Evolutionary conservation across 306 rosid genomes (phyloP), one percentile per base, ranked within the genome.

Genomic region (Inga oerstediana): DNA sequence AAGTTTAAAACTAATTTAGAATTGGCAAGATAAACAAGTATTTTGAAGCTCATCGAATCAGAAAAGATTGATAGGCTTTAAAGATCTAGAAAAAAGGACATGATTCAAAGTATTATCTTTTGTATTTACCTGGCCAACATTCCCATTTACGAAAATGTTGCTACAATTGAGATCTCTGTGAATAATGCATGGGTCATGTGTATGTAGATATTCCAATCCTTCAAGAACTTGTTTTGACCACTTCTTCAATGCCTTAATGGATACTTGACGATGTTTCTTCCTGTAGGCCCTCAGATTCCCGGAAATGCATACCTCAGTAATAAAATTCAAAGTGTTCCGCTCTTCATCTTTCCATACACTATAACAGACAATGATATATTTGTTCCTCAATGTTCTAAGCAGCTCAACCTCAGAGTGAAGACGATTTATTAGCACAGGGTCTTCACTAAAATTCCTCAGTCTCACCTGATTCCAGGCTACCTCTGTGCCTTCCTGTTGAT

Each of bases 151-250:
- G 72, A 95, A 93, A 86, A 95, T 92, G 89, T 95, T 95, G 64
- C 98, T 95, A 85, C 98, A 95, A 62, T 95, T 95, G 84, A 95
- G 98, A 82, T 95, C 98, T 70, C 98, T 87, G 81, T 95, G 98
- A 82, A 95, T 93, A 67, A 95, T 90, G 88, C 98, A 93, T 0
- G 98, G 98, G 3, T 95, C 97, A 74, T 93, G 98, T 9, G 90
- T 92, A 69, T 95, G 98, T 67, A 95, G 97, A 87, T 89, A 93
- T 49, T 95, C 92, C 94, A 95, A 87, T 20, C 98, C 98, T 83
- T 91, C 91, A 39, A 95, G 96, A 51, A 95, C 89, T 81, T 95
- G 98, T 78, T 92, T 95, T 0, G 98, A 90, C 98, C 98, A 95
- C 87, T 95, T 95, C 91, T 95, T 95, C 88, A 95, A 71, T 10